Evolutionary conservation across 352 stramenopile genomes (phyloP).

Genomic region (Plasmopara viticola): DNA sequence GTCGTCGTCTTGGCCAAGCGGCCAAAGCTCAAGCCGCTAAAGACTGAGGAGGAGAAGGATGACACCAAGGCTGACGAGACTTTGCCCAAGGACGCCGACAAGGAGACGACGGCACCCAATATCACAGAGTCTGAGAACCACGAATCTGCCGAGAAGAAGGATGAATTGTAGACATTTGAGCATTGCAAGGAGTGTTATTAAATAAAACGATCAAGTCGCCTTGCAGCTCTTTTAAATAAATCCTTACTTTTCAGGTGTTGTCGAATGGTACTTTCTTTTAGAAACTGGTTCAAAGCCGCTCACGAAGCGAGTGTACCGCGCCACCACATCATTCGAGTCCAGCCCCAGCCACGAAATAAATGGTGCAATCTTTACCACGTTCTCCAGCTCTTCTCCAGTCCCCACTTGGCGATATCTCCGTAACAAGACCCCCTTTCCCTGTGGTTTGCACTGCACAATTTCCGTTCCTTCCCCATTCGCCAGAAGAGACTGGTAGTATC

Average conservation of each 20-base stretch:
- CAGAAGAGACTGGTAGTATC: slow-evolving; percentile 31
- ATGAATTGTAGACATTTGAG: slow-evolving; percentile 43
- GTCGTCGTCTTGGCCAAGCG: slow-evolving; percentile 78
- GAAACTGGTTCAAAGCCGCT: slow-evolving; percentile 36
- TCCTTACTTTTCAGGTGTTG: not conserved
- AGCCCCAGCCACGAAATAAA: slow-evolving; percentile 31
- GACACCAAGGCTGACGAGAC: slow-evolving; percentile 25
- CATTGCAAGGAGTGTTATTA: slow-evolving; percentile 22
- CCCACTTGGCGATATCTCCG: slow-evolving; percentile 29
- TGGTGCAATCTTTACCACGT: slow-evolving; percentile 19
- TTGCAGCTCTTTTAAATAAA: slow-evolving; percentile 12
- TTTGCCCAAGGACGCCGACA: slow-evolving; percentile 19
- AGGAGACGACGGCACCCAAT: slow-evolving; percentile 21
- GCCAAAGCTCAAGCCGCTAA: slow-evolving; percentile 50
- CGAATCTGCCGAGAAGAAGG: slow-evolving; percentile 29
- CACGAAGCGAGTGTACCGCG: slow-evolving; percentile 33
- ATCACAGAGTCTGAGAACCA: slow-evolving; percentile 18
- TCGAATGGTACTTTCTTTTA: slow-evolving; percentile 19
- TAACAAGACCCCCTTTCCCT: slow-evolving; percentile 47
- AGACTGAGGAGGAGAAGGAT: slow-evolving; percentile 36
- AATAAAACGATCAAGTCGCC: slow-evolving; percentile 16
- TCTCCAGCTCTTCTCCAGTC: slow-evolving; percentile 10
- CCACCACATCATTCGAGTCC: slow-evolving; percentile 27
- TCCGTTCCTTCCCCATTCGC: slow-evolving; percentile 10
- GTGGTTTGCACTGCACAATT: slow-evolving; percentile 36